Evolutionary conservation across 371 early-diverging fungal species (phyloP).

Genomic region (Mucor mucedo): DNA sequence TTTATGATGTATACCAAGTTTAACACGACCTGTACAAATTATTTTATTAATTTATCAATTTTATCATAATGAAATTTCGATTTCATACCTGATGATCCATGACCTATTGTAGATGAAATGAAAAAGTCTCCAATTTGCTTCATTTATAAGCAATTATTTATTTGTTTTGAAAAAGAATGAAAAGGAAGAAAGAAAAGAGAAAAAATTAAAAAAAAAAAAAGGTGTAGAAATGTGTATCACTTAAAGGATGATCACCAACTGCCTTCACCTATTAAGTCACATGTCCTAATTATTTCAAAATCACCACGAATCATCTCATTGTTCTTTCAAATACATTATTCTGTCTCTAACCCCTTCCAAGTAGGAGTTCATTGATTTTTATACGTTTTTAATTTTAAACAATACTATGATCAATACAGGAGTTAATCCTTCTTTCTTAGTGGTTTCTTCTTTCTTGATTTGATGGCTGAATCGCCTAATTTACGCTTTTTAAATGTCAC

Average conservation of each 20-base stretch:
- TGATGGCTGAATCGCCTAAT: constrained; percentile 11
- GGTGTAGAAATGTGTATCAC: constrained; percentile 1
- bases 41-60: not conserved
- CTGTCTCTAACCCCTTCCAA: not conserved
- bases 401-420: not conserved
- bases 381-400: not conserved
- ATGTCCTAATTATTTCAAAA: constrained; percentile 7
- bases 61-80: not conserved
- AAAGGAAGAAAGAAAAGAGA: constrained; percentile 6
- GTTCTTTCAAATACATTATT: constrained; percentile 3
- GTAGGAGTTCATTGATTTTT: not conserved
- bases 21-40: constrained; percentile 38
- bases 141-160: not conserved
- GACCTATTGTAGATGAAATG: constrained; percentile 39
- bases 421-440: constrained; percentile 30
- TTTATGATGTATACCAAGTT: constrained; percentile 42
- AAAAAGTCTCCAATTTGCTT: constrained; percentile 37
- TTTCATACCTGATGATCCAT: constrained; percentile 47
- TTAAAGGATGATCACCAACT: constrained; percentile 11
- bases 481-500: constrained; percentile 65
- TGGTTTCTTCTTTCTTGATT: constrained; percentile 28
- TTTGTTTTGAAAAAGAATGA: not conserved
- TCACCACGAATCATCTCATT: constrained; percentile 1
- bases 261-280: not conserved
- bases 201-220: not conserved